phyloP scores from a whole-genome alignment of 2,329 filamentous ascomycete genomes.

The Fusarium sp. region DNA sequence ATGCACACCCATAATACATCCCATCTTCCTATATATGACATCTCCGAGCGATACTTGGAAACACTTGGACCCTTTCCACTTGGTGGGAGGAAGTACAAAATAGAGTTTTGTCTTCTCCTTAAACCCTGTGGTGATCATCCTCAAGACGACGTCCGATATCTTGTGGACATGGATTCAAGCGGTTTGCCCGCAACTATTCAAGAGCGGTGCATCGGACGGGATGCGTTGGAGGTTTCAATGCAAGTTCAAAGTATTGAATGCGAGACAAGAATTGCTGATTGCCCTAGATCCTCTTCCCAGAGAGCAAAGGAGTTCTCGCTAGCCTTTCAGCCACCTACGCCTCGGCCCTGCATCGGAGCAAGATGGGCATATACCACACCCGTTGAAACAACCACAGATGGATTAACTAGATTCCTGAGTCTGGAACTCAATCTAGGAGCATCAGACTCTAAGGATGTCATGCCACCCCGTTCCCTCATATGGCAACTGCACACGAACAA shows the following conservation, averaged over 20 bases:
- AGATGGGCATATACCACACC: neutral
- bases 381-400: neutral
- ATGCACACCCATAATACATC: neutral
- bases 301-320: neutral
- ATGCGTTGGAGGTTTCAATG: constrained; percentile 6
- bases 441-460: too few relatives aligned
- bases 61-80: neutral
- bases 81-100: constrained; percentile 15
- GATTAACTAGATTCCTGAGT: neutral
- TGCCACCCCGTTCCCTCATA: neutral
- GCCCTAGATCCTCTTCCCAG: neutral
- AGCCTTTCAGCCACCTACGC: neutral
- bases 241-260: neutral
- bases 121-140: constrained; percentile 8
- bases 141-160: constrained; percentile 9
- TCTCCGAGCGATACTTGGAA: constrained; percentile 6
- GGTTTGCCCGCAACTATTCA: neutral
- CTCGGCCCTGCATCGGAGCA: neutral
- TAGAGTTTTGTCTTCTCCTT: constrained; percentile 10
- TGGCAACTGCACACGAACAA: neutral
- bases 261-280: neutral
- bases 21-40: constrained; percentile 1
- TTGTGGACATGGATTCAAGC: neutral
- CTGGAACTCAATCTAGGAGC: neutral
- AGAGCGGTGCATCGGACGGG: neutral